Percentiles rank a stretch among this genome's conserved stretches.
Evolutionary conservation across 495 filamentous ascomycete genomes (phyloP).

Genomic region (Tuber melanosporum): DNA sequence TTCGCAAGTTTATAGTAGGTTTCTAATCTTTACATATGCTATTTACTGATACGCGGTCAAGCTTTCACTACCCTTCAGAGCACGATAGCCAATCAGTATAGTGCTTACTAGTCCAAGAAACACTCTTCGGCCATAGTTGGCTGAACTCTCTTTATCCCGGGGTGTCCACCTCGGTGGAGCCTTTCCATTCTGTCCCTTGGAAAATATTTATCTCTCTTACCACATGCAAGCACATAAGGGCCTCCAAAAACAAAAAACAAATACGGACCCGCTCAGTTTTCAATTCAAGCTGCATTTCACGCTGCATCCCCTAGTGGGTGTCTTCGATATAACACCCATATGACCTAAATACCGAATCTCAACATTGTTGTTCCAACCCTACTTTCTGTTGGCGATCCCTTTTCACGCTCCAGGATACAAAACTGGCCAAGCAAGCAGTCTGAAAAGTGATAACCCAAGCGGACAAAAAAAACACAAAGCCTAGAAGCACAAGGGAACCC

Average conservation of each 20-base stretch:
- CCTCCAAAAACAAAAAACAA: not conserved
- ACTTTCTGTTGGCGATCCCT: not conserved
- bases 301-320: not conserved
- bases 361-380: not conserved
- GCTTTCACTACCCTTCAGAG: not conserved
- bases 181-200: not conserved
- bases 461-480: not conserved
- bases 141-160: not conserved
- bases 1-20: not conserved
- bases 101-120: not conserved
- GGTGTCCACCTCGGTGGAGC: not conserved
- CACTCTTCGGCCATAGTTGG: not conserved
- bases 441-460: not conserved
- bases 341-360: not conserved
- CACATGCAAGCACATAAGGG: not conserved
- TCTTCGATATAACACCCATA: not conserved
- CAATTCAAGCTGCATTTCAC: not conserved
- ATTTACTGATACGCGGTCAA: not conserved
- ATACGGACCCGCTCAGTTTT: not conserved
- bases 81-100: not conserved
- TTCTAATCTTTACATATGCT: not conserved
- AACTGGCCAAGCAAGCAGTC: not conserved
- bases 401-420: not conserved
- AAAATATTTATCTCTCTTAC: not conserved
- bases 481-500: conserved; percentile 1